Base-by-base conservation (phyloP, 2,329 filamentous ascomycete genomes). In the Fusarium virguliforme region DNA sequence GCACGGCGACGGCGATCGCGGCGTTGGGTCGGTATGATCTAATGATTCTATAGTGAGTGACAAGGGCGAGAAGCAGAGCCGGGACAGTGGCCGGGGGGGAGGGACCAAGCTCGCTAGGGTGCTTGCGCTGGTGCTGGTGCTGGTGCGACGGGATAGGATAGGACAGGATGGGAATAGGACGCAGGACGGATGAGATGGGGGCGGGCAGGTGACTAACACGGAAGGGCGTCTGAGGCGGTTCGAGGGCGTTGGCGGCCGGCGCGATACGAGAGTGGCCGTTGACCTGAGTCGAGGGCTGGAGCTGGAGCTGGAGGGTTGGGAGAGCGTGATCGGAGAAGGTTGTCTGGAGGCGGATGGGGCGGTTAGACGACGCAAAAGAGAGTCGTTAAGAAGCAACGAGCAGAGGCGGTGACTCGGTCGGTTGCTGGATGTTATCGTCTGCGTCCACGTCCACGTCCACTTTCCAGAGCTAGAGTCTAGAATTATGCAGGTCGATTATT, bases 131-230 rank as follows among this genome's bases (percentile, higher is more conserved):
- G 62, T 60, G 46, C 56, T 57, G 40, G 64, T 66, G 43, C 68
- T 71, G 60, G 69, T 64, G 72, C 58, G 65, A 72, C 65, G 58
- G 67, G 70, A 62, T 51, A 46, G 70, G 69, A 68, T 60, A 68
- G 22, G 67, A 65, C 57, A 60, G 57, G 62, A 68, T 62, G 60
- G 68, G 60, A 61, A 67, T 71, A 62, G 64, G 58, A 64, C 58
- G 28, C 51, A 62, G 65, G 53, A 62, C 56, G 67, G 62, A 65
- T 60, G 62, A 46, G 55, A 46, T 41, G 62, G 68, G 62, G 63
- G 67, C 66, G 62, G 64, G 64, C 65, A 74, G 74, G 76, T 77
- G 76, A 77, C 76, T 77, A 78, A 75, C 72, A 75, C 66, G 67
- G 55, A 62, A 59, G 67, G 67, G 65, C 62, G 71, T 75, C 56